Evolutionary conservation across 805 yeast species (phyloP).

Genomic region (Teunomyces aglyptinius): DNA sequence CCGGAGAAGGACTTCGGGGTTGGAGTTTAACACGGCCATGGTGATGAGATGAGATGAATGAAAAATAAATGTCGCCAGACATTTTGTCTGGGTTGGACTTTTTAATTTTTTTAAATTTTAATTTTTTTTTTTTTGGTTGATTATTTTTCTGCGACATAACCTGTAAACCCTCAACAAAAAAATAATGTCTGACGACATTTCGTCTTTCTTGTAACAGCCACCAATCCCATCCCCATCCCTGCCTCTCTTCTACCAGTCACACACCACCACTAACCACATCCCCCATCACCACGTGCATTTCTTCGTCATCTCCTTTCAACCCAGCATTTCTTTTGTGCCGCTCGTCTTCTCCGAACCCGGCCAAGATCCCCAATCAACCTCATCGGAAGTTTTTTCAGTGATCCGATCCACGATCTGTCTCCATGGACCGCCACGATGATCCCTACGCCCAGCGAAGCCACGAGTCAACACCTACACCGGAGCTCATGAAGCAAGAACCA

Average conservation of each 20-base stretch:
- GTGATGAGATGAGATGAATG: conserved; percentile 10
- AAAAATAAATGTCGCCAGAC: neutral
- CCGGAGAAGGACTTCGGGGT: conserved; percentile 73
- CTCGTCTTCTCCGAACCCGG: neutral
- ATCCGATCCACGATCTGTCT: neutral
- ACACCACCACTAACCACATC: neutral
- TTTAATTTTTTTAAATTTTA: no score
- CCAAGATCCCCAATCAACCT: neutral
- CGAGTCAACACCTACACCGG: conserved; percentile 3
- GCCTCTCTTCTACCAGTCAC: neutral
- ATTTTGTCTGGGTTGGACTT: no score
- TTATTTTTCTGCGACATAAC: no score
- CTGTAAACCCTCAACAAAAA: neutral
- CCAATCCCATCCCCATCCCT: neutral
- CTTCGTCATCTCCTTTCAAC: no score
- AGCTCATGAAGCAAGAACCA: neutral
- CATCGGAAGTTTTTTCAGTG: neutral
- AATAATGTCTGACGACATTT: neutral
- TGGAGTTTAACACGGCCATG: conserved; percentile 56
- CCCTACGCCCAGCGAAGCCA: conserved; percentile 7
- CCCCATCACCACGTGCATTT: neutral
- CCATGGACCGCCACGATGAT: conserved; percentile 9
- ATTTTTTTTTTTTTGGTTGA: no score
- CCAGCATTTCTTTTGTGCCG: neutral
- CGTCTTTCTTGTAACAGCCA: no score